Percentiles rank a stretch among this genome's conserved stretches.
phyloP scores from a whole-genome alignment of 805 yeast species.

The Candida maris region DNA sequence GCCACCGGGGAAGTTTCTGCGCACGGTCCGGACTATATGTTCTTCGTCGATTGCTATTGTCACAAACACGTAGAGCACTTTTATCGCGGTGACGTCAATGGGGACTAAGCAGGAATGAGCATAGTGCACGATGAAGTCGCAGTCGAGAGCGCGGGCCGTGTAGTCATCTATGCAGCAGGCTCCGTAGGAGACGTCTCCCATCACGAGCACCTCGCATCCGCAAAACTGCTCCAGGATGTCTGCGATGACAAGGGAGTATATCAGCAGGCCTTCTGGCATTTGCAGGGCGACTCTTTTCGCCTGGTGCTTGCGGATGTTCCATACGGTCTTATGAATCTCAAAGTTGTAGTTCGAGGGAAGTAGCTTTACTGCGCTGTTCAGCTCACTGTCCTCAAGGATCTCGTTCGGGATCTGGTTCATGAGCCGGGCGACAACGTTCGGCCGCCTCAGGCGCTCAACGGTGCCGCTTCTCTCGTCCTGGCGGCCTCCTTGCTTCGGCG shows the following conservation, averaged over 20 bases:
- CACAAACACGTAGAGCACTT: conserved; percentile 92
- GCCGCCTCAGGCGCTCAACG: conserved; percentile 21
- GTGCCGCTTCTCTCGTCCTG: conserved; percentile 5
- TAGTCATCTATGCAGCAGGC: conserved; percentile 98
- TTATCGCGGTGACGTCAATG: conserved; percentile 83
- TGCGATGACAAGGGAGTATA: conserved; percentile 83
- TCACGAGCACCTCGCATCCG: conserved; percentile 77
- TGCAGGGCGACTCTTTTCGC: conserved; percentile 89
- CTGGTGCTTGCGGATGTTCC: conserved; percentile 75
- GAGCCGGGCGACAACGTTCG: conserved; percentile 51
- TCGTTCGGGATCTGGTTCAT: conserved; percentile 87
- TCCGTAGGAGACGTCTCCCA: conserved; percentile 99
- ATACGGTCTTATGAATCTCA: conserved; percentile 91
- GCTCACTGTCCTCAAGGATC: conserved; percentile 70
- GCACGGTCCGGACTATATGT: conserved; percentile 75
- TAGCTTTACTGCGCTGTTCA: conserved; percentile 78
- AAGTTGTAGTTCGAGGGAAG: conserved; percentile 92
- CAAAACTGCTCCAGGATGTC: conserved; percentile 94
- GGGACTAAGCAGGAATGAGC: conserved; percentile 98
- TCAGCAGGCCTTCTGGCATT: conserved; percentile 94
- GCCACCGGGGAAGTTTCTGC: conserved; percentile 62
- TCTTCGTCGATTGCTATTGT: conserved; percentile 84
- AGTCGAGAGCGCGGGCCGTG: conserved; percentile 87
- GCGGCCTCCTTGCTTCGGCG: conserved; percentile 2
- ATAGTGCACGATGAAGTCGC: conserved; percentile 93